Evolutionary conservation across 2,329 filamentous ascomycete genomes (phyloP), one percentile per base, ranked within the genome.

Genomic region (Penicillium hesseltinei): DNA sequence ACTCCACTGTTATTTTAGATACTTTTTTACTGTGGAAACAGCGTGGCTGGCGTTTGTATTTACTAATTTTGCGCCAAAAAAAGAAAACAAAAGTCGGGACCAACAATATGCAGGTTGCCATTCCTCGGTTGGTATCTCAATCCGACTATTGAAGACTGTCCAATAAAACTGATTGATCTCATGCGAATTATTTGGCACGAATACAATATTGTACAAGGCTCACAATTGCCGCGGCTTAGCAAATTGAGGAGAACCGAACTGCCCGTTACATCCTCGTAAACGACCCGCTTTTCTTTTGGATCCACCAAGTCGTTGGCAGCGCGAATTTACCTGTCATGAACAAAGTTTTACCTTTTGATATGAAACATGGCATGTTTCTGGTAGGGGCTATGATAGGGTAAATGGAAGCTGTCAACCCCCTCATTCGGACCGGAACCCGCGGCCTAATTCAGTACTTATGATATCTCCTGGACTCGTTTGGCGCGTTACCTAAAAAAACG

Each of bases 251-350:
- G 33, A 15, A 17, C n/a, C 5, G 35, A 46, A 46, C 42, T 33
- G 17, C 33, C 47, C 17, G 39, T 29, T 31, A 39, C n/a, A 19
- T 39, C 8, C n/a, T 38, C 21, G 21, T 21, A 44, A 21, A 27
- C n/a, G 55, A 45, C 55, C 55, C 55, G 44, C 51, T 38, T 46
- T 46, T 38, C 17, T 15, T 7, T 29, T 23, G 23, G 23, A 17
- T 25, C 56, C 51, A 55, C 56, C 27, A 11, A 42, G 29, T 39
- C 13, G 48, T n/a, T 38, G 19, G n/a, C 45, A 45, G 23, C n/a
- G 33, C 31, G 54, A 31, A 36, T 9, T 29, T 23, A n/a, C 42
- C 54, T 56, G 48, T 56, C 42, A 19, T 13, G 2, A 51, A 44
- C 39, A 19, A 19, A 35, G 25, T 43, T 10, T 17, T 29, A 21